Conservation (phyloP, 192 early-diverging fungal species). For the Tieghemiomyces parasiticus region DNA sequence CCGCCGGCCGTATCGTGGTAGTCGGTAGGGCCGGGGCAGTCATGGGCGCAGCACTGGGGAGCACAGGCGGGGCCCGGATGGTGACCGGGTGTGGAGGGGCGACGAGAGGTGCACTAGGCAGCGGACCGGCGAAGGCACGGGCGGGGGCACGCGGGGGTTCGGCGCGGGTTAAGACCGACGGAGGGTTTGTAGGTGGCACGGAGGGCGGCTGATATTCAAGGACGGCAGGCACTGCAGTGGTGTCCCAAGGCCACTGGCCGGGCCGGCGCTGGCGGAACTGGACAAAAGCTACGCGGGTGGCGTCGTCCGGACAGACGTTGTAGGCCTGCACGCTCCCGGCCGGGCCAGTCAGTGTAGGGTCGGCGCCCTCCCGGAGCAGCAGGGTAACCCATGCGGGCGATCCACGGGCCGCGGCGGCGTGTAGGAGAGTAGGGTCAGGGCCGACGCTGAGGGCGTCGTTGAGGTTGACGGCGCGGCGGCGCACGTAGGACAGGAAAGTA, state of each 20-base stretch:
- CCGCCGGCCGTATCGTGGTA: slow-evolving; percentile 1
- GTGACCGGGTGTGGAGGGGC: no score
- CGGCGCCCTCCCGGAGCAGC: slow-evolving; percentile 54
- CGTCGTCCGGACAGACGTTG: slow-evolving; percentile 13
- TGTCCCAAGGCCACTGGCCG: slow-evolving; percentile 21
- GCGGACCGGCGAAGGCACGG: no score
- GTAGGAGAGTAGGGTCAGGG: slow-evolving; percentile 51
- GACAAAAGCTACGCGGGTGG: slow-evolving; percentile 19
- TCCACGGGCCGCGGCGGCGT: slow-evolving; percentile 51
- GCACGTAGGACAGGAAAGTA: slow-evolving; percentile 21
- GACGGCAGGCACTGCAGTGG: slow-evolving; percentile 19
- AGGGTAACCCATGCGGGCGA: slow-evolving; percentile 42
- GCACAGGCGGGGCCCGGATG: slow-evolving; percentile 9
- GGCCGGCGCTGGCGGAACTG: slow-evolving; percentile 18
- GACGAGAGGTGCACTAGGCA: no score
- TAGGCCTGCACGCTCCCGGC: slow-evolving; percentile 15
- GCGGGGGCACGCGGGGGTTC: no score
- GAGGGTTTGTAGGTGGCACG: no score
- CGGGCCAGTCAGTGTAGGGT: slow-evolving; percentile 45
- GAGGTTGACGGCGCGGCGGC: slow-evolving; percentile 17
- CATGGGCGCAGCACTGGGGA: slow-evolving; percentile 15
- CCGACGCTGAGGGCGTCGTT: slow-evolving; percentile 25
- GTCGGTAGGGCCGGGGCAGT: slow-evolving; percentile 16
- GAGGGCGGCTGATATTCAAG: no score
- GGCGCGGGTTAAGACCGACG: no score